Percentiles rank a stretch among this genome's conserved stretches.
Evolutionary conservation across 1,284 basidiomycete genomes (phyloP).

Genomic region (Moniliella sp.): DNA sequence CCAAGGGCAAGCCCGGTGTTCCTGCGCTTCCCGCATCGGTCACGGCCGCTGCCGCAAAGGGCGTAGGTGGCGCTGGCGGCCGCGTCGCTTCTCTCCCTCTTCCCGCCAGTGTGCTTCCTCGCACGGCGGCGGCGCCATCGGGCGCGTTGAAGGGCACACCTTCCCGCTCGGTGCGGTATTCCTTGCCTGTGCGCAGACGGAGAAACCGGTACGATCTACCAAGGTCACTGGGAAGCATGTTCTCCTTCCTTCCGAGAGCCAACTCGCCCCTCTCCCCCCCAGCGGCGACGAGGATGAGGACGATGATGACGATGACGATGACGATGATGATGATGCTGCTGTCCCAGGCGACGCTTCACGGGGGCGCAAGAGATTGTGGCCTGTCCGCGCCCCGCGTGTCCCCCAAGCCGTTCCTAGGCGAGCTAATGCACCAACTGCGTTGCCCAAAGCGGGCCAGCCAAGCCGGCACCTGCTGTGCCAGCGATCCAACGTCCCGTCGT

Average conservation of each 20-base stretch:
- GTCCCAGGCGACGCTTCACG: slow-evolving; percentile 4
- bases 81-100: not conserved
- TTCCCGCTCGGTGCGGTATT: slow-evolving; percentile 23
- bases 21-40: slow-evolving; percentile 1
- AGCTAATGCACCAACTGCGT: not conserved
- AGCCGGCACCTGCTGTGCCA: not conserved
- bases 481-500: not conserved
- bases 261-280: slow-evolving; percentile 52
- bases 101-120: not conserved
- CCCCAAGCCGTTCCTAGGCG: no score
- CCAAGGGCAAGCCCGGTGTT: not conserved
- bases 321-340: slow-evolving; percentile 29
- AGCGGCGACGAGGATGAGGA: slow-evolving; percentile 15
- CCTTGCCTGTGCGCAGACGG: slow-evolving; percentile 26
- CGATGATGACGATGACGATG: slow-evolving; percentile 23
- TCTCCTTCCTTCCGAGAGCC: slow-evolving; percentile 66
- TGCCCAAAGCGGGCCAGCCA: not conserved
- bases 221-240: slow-evolving; percentile 83
- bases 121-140: slow-evolving; percentile 3
- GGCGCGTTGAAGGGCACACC: slow-evolving; percentile 27
- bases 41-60: slow-evolving; percentile 4
- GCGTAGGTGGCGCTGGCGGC: not conserved
- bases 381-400: slow-evolving; percentile 16
- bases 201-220: slow-evolving; percentile 49
- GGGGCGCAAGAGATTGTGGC: slow-evolving; percentile 33